phyloP scores from a whole-genome alignment of 2,329 filamentous ascomycete genomes.

The Pseudocercospora macadamiae region DNA sequence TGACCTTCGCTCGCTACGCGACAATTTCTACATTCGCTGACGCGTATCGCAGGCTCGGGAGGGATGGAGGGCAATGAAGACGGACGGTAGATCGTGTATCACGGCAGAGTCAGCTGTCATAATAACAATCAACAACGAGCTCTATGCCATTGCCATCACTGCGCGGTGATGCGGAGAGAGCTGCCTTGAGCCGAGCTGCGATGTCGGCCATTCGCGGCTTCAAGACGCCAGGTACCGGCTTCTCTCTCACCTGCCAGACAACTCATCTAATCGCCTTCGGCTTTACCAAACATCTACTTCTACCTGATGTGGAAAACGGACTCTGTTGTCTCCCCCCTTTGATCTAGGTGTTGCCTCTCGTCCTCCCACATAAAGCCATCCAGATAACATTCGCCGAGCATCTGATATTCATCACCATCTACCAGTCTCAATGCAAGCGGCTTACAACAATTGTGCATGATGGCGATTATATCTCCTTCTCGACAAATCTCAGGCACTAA shows the following conservation, averaged over 20 bases:
- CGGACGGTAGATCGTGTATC: too few relatives aligned
- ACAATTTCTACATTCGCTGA: too few relatives aligned
- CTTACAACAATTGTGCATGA: background rate
- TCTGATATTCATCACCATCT: background rate
- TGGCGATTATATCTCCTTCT: background rate
- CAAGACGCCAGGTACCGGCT: too few relatives aligned
- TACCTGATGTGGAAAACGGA: background rate
- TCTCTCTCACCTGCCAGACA: too few relatives aligned
- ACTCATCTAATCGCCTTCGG: too few relatives aligned
- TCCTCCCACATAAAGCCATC: background rate
- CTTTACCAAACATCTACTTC: too few relatives aligned
- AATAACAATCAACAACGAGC: too few relatives aligned
- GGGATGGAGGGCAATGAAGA: too few relatives aligned
- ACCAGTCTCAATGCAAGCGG: background rate
- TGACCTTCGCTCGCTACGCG: too few relatives aligned
- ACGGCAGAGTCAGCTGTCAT: too few relatives aligned
- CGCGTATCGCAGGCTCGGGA: too few relatives aligned
- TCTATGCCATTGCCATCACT: background rate
- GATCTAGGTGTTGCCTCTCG: background rate
- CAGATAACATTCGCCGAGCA: constrained; percentile 3
- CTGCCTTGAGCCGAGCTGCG: background rate
- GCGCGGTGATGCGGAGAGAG: background rate
- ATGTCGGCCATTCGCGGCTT: too few relatives aligned
- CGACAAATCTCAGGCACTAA: background rate
- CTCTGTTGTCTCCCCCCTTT: background rate